Evolutionary conservation across 805 yeast genomes (phyloP).

Genomic region (Candida argentea): DNA sequence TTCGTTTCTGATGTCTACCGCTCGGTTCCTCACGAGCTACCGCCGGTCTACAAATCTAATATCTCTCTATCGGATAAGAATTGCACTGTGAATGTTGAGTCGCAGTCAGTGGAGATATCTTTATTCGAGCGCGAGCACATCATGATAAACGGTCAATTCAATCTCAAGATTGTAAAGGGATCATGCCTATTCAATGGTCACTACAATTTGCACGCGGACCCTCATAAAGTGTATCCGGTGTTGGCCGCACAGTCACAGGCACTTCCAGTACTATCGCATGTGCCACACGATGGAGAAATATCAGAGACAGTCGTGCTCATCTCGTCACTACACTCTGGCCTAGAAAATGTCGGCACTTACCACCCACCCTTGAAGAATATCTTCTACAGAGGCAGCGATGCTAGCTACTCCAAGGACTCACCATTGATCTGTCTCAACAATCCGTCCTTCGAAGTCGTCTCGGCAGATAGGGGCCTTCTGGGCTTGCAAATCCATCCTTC

Average conservation of each 20-base stretch:
- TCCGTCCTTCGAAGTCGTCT: constrained; percentile 29
- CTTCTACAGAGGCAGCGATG: constrained; percentile 12
- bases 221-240: constrained; percentile 15
- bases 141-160: constrained; percentile 39
- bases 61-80: too few relatives aligned
- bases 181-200: constrained; percentile 33
- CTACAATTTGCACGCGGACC: constrained; percentile 13
- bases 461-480: constrained; percentile 15
- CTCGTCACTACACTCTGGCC: constrained; percentile 28
- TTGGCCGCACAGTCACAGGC: constrained; percentile 26
- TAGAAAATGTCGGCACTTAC: constrained; percentile 33
- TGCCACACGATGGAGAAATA: constrained; percentile 12
- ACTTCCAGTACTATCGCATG: constrained; percentile 34
- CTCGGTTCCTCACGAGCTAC: too few relatives aligned
- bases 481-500: constrained; percentile 10
- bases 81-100: too few relatives aligned
- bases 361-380: constrained; percentile 37
- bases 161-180: constrained; percentile 36
- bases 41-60: too few relatives aligned
- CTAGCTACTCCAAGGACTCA: constrained; percentile 1
- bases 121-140: constrained; percentile 33
- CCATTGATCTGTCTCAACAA: constrained; percentile 8
- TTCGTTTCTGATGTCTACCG: too few relatives aligned
- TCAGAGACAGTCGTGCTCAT: constrained; percentile 27
- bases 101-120: constrained; percentile 27